phyloP scores from a whole-genome alignment of 345 rosid species.

The Psidium friedrichsthalianum region DNA sequence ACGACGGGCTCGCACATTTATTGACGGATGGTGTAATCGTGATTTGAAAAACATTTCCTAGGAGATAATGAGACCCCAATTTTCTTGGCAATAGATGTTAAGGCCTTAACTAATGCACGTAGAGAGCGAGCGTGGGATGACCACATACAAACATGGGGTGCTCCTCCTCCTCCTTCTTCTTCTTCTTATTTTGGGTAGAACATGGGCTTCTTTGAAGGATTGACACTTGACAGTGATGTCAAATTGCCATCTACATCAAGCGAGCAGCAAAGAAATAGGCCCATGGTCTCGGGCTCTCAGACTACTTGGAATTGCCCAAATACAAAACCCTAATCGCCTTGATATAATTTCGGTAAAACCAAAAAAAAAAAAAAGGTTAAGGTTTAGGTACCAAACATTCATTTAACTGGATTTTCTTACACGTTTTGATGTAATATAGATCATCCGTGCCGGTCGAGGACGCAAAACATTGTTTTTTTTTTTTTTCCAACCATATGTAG shows the following conservation, averaged over 20 bases:
- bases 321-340: neutral
- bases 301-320: neutral
- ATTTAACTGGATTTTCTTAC: neutral
- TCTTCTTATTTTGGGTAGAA: too few relatives aligned
- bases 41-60: neutral
- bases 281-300: neutral
- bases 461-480: neutral
- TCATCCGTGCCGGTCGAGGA: neutral
- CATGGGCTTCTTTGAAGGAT: neutral
- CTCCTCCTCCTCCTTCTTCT: neutral
- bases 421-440: neutral
- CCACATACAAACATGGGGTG: neutral
- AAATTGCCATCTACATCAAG: neutral
- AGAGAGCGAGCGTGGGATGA: too few relatives aligned
- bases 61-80: neutral
- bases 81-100: neutral
- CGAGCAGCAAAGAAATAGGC: neutral
- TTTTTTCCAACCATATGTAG: neutral
- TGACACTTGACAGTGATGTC: neutral
- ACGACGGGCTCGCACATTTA: neutral
- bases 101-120: neutral
- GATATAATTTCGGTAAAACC: neutral
- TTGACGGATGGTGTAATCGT: neutral
- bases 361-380: neutral
- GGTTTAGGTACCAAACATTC: neutral